Conservation (phyloP, 2,329 filamentous ascomycete species). For the Coniochaeta ligniaria region DNA sequence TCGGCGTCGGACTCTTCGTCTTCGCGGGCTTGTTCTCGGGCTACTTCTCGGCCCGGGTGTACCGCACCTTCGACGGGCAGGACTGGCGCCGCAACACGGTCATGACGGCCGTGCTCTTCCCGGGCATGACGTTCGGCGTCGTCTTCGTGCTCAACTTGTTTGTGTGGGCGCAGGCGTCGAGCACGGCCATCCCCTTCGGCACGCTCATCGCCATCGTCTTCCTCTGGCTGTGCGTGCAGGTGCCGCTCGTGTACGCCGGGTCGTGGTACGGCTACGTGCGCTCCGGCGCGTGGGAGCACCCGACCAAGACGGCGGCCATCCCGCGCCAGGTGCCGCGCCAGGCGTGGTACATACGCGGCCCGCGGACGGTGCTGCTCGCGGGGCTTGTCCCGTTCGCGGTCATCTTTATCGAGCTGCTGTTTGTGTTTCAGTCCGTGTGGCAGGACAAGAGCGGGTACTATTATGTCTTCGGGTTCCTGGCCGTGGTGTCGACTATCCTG, state of each 20-base stretch:
- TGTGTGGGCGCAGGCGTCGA: conserved; percentile 84
- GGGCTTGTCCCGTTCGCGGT: conserved; percentile 80
- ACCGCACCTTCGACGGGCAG: conserved; percentile 73
- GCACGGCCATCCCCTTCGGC: conserved; percentile 77
- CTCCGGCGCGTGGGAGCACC: conserved; percentile 67
- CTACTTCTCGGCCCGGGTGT: conserved; percentile 78
- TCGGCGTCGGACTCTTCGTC: conserved; percentile 75
- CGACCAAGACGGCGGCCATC: conserved; percentile 67
- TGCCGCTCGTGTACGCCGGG: conserved; percentile 76
- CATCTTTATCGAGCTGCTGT: conserved; percentile 80
- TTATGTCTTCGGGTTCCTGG: conserved; percentile 83
- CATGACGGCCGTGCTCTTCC: conserved; percentile 70
- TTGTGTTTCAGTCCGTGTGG: conserved; percentile 82
- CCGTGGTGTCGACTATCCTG: conserved; percentile 64
- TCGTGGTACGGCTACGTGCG: conserved; percentile 69
- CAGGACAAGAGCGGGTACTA: conserved; percentile 89
- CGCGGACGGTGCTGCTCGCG: conserved; percentile 60
- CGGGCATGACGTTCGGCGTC: conserved; percentile 66
- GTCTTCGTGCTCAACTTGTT: conserved; percentile 81
- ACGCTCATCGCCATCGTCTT: conserved; percentile 66
- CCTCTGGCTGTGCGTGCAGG: conserved; percentile 79
- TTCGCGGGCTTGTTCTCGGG: conserved; percentile 79
- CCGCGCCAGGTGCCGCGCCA: conserved; percentile 68
- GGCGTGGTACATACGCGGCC: conserved; percentile 64
- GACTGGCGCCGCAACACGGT: conserved; percentile 71